Base-by-base conservation (phyloP, 1,139 yeast species). In the Suhomyces choctaworum region DNA sequence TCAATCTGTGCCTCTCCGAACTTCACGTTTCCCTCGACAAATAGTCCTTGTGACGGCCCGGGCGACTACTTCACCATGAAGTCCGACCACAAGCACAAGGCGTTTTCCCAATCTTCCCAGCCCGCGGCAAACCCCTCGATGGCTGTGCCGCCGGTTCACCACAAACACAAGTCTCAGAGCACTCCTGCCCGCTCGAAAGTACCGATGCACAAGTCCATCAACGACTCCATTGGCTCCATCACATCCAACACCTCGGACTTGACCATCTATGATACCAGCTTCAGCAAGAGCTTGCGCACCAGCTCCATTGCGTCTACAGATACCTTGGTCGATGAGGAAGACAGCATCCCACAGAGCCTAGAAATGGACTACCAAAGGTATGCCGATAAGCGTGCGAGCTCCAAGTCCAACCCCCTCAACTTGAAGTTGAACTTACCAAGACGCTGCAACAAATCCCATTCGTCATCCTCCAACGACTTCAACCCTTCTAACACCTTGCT, bases 31-130 rank as follows among this genome's bases (percentile, higher is more conserved):
- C 49, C 40, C 5, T 37, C 35, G 5, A 32, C 46, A 11, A 39
- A 31, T 25, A 34, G 36, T 20, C 38, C 32, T 11, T 30, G 35
- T 34, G 47, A 40, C 9, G 16, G 41, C 7, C 38, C 39, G 12
- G 37, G 31, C 25, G 58, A 52, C 39, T 54, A 54, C 38, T 54
- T 54, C 28, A 46, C 48, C 29, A 32, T 40, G 29, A 39, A 39
- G 11, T 11, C 31, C n/a, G 16, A 25, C 21, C 27, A 27, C 22
- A 26, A 35, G 27, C 32, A 26, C 9, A 24, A 23, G 16, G 16
- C 29, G 19, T 25, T 24, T 7, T 13, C 26, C 14, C 29, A 9
- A n/a, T 12, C 32, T 10, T 7, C 27, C 7, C 6, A 27, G 10
- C 17, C 31, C n/a, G 20, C 32, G 26, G 11, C 13, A 32, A 23